These are phyloP conservation scores for Pterulicium gracile DNA, from an alignment of 1,284 basidiomycete genomes.

Conservation along the genomic window DNA sequence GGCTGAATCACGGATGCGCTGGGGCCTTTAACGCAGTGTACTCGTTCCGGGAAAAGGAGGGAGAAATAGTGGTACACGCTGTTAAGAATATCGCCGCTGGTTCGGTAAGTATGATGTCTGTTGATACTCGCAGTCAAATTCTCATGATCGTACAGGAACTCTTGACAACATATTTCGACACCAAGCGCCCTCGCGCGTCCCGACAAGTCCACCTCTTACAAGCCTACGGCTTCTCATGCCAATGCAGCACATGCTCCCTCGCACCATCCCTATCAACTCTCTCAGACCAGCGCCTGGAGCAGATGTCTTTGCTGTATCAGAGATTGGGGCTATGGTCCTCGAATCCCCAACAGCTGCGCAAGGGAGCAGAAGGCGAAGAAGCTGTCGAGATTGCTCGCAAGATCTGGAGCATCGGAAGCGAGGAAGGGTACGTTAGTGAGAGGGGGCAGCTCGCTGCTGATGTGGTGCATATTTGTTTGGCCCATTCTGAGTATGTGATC, in stretches of 20 bases:
- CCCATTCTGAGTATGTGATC: constrained; percentile 43
- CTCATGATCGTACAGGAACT: constrained; percentile 32
- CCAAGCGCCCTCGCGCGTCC: constrained; percentile 30
- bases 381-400: constrained; percentile 33
- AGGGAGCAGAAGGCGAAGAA: constrained; percentile 30
- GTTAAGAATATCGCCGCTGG: constrained; percentile 40
- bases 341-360: constrained; percentile 5
- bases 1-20: constrained; percentile 56
- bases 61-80: constrained; percentile 40
- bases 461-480: constrained; percentile 42
- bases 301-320: constrained; percentile 32
- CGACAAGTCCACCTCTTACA: constrained; percentile 32
- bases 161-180: constrained; percentile 47
- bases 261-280: constrained; percentile 29
- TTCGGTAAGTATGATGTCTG: constrained; percentile 9
- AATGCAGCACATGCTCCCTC: constrained; percentile 44
- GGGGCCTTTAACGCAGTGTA: constrained; percentile 55
- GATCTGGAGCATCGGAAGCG: constrained; percentile 45
- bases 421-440: constrained; percentile 55
- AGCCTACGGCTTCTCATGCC: constrained; percentile 47
- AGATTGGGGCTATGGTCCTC: constrained; percentile 37
- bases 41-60: constrained; percentile 37
- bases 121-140: neutral
- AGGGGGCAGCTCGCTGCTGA: constrained; percentile 51
- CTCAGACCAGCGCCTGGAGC: constrained; percentile 37